Evolutionary conservation across 495 filamentous ascomycete genomes (phyloP), one percentile per base, ranked within the genome.

Genomic region (Aspergillus ellipticus): DNA sequence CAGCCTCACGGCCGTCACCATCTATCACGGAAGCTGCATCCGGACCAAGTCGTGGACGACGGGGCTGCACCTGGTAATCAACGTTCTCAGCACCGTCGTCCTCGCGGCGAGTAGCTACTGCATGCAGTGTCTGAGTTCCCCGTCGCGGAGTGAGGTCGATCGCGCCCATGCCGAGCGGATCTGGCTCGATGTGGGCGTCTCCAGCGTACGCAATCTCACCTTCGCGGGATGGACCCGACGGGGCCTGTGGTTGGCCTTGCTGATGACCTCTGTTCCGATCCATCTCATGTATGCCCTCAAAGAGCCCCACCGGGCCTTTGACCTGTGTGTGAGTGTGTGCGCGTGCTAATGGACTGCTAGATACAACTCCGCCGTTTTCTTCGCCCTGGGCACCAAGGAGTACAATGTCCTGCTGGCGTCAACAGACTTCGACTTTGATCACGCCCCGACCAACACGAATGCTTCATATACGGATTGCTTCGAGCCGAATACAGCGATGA

Each of bases 91-190:
- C 41, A 53, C 55, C 16, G 20, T 37, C 28, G 28, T 57, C 17
- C 42, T 57, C 8, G 55, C 41, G 6, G 55, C 49, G 19, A 57
- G 55, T 20, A 57, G 51, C 55, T 57, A 57, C 49, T 51, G 49
- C 22, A 53, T 57, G 55, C 55, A 57, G n/a, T 57, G 55, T 22
- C 55, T 57, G 15, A 42, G 19, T 4, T 35, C 55, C 13, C 55
- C 55, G 13, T 53, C 55, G 39, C 49, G 55, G 1, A 21, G 28
- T 2, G 10, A 57, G 41, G 42, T 57, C 15, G 55, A 57, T 17
- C 42, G 51, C 9, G 55, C 55, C 2, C 55, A 57, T 29, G 26
- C 3, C 1, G 17, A 48, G 15, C 42, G 42, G 29, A 20, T n/a
- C 20, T 57, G 55, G 55, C 16, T 57, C 6, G 17, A 20, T 7